Base-by-base conservation (phyloP, 1,284 basidiomycete species). In the Trametes polyzona region DNA sequence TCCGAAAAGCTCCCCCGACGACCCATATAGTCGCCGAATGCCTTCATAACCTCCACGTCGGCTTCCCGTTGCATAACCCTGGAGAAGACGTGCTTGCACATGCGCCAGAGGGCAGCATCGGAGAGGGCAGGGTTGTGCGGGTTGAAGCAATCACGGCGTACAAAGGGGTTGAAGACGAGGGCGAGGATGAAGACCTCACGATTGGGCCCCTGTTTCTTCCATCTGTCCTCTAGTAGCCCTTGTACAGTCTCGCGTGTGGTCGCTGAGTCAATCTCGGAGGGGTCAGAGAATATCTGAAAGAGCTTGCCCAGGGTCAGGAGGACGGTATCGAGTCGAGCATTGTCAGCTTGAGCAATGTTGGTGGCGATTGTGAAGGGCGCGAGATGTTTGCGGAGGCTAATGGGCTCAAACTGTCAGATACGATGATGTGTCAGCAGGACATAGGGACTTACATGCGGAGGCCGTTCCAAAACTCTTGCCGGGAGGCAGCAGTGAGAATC, bases 121-220 rank as follows among this genome's bases (percentile, higher is more conserved):
- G 57, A 51, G 14, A 47, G 36, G 1, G 36, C 17, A 9, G 57
- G 53, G 26, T 55, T 65, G 11, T 24, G 65, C 23, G 41, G 55
- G n/a, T 32, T 11, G 7, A 14, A n/a, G n/a, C n/a, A n/a, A n/a
- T n/a, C n/a, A n/a, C n/a, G 26, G 10, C 63, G 59, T 16, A 69
- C 48, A 51, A 72, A 71, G 2, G 72, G 76, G 62, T 80, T 79
- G 24, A 78, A 54, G 29, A 79, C 50, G 1, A 78, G 57, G 3
- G 75, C 71, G 5, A 74, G 69, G 54, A 80, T 72, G 57, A 77
- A 79, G 7, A 76, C 58, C 32, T 77, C 74, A 57, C 79, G 76
- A 62, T 81, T 77, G 12, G 9, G 1, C 1, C 53, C 53, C 12
- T 69, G 60, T 39, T 76, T 76, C 11, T 36, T 47, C 78, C 78